Conservation (phyloP, 108 stramenopile genomes). For the Nitzschia sp. region DNA sequence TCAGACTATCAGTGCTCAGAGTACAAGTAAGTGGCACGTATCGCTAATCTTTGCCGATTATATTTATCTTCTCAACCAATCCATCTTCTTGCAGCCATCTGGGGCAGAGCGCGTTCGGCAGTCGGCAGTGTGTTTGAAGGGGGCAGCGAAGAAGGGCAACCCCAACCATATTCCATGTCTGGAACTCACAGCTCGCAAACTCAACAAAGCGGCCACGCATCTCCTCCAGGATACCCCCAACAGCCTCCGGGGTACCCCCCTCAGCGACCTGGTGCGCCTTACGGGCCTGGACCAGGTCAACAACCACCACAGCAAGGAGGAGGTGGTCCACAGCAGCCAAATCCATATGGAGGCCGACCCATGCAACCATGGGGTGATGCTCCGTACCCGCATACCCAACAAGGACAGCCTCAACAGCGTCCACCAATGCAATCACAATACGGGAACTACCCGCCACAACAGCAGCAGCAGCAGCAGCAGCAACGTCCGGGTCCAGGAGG, state of each 20-base stretch:
- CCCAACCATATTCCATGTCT: constrained; percentile 12
- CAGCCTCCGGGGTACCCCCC: constrained; percentile 28
- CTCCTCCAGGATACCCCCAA: constrained; percentile 27
- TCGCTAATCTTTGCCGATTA: no score
- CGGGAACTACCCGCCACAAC: constrained; percentile 7
- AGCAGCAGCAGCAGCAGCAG: no score
- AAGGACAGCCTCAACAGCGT: constrained; percentile 10
- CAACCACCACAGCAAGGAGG: constrained; percentile 5
- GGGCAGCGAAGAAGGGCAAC: neutral
- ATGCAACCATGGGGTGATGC: constrained; percentile 36
- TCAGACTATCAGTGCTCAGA: constrained; percentile 40
- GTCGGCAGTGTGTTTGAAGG: constrained; percentile 55
- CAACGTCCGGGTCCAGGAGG: constrained; percentile 18
- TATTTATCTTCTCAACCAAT: no score
- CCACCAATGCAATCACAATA: constrained; percentile 35
- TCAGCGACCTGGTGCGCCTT: constrained; percentile 12
- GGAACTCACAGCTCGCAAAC: constrained; percentile 4
- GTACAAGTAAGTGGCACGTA: constrained; percentile 46
- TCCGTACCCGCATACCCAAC: constrained; percentile 27
- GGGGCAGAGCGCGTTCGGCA: constrained; percentile 36
- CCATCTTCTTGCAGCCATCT: no score
- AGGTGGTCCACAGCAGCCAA: neutral
- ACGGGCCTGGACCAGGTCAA: constrained; percentile 10
- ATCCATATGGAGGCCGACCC: constrained; percentile 17
- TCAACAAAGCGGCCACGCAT: constrained; percentile 14